A percentile compares a stretch with the other conserved stretches of the same genome.
Conservation (phyloP, 768 basidiomycete genomes). For the Pleurotus pulmonarius region DNA sequence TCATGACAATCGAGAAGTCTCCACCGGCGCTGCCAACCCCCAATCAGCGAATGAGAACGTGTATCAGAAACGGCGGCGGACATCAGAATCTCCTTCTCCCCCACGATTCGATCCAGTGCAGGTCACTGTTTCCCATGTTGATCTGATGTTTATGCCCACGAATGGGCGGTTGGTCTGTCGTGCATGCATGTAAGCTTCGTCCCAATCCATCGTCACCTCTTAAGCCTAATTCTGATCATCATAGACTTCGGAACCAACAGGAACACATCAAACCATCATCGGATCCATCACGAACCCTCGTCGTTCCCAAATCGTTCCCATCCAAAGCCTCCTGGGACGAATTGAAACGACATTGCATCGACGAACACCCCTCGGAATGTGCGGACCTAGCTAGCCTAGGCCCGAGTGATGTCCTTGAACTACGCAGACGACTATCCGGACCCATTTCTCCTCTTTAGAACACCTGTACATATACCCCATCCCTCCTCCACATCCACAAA, state of each 20-base stretch:
- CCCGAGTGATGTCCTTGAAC: constrained; percentile 28
- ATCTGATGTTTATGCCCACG: constrained; percentile 32
- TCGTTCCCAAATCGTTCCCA: constrained; percentile 21
- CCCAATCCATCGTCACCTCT: too few relatives aligned
- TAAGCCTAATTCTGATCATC: too few relatives aligned
- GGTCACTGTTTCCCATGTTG: constrained; percentile 26
- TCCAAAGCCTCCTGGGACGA: constrained; percentile 29
- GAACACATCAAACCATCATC: background rate
- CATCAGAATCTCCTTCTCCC: constrained; percentile 8
- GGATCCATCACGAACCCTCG: background rate
- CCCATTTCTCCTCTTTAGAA: too few relatives aligned
- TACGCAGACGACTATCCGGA: constrained; percentile 15
- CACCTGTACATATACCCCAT: too few relatives aligned
- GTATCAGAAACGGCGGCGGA: constrained; percentile 5
- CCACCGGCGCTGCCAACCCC: too few relatives aligned
- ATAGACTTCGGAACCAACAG: background rate
- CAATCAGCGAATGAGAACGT: background rate
- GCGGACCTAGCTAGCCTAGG: constrained; percentile 30
- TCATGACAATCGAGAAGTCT: background rate
- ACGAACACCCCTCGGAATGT: constrained; percentile 29
- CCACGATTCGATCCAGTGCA: constrained; percentile 1
- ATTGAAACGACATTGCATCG: constrained; percentile 29
- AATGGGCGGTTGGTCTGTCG: constrained; percentile 31
- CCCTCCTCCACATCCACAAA: too few relatives aligned
- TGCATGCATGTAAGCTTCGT: constrained; percentile 30